Conservation (phyloP, 176 grass and related monocot species). For the Triticum timopheevii region DNA sequence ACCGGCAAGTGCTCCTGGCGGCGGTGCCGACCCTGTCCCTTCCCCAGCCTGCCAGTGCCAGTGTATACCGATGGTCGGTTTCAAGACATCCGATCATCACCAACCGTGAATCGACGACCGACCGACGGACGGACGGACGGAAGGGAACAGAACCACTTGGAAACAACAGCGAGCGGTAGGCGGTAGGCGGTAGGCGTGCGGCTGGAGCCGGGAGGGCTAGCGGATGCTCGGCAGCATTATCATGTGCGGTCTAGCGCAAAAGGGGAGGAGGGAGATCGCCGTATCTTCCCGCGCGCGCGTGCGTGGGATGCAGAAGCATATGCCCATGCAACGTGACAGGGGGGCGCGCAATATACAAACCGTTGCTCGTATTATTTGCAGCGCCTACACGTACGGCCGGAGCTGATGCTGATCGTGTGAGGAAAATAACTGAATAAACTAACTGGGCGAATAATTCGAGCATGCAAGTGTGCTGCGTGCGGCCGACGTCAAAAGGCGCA, state of each 20-base stretch:
- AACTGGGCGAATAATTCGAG: neutral
- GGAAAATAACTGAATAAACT: too few relatives aligned
- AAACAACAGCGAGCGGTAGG: neutral
- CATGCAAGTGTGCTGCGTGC: neutral
- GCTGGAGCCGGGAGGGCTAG: too few relatives aligned
- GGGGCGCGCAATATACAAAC: neutral
- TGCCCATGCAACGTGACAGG: neutral
- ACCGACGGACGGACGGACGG: neutral
- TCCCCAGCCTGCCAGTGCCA: neutral
- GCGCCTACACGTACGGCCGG: too few relatives aligned
- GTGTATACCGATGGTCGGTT: neutral
- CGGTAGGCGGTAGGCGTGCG: neutral
- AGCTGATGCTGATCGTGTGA: neutral
- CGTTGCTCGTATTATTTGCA: neutral
- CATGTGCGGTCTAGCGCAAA: neutral
- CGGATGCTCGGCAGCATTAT: neutral
- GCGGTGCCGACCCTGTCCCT: slow-evolving; percentile 1
- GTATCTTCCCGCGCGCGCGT: neutral
- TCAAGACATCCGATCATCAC: neutral
- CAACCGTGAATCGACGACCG: neutral
- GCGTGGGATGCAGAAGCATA: neutral
- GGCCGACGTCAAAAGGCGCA: slow-evolving; percentile 15
- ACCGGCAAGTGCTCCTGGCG: neutral
- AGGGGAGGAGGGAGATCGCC: neutral
- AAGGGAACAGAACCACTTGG: too few relatives aligned